Evolutionary conservation across 139 green algal genomes (phyloP), one percentile per base, ranked within the genome.

Genomic region (Prasinococcaceae sp.): DNA sequence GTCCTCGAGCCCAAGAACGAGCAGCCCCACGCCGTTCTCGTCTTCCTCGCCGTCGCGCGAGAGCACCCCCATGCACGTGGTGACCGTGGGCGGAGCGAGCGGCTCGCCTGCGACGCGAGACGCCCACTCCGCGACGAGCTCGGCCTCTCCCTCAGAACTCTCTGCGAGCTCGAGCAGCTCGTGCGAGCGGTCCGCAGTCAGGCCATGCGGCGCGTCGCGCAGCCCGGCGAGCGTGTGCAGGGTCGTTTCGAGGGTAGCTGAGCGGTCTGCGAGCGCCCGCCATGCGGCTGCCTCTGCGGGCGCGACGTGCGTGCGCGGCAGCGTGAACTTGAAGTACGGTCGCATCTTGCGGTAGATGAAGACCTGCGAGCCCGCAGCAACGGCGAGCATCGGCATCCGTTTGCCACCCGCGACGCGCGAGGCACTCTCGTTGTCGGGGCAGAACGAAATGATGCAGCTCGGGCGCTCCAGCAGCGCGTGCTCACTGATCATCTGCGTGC

Each of bases 281-380:
- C n/a, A n/a, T n/a, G n/a, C n/a, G n/a, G n/a, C n/a, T n/a, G n/a
- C n/a, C n/a, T n/a, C n/a, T n/a, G n/a, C n/a, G n/a, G n/a, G n/a
- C n/a, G n/a, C n/a, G n/a, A n/a, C n/a, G n/a, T n/a, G 8, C 22
- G 73, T 56, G 1, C 56, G 32, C 6, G 79, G 76, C 50, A 84
- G 36, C 29, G 66, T 66, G 56, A 84, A 82, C 63, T 84, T 84
- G 65, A 73, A 82, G 59, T 78, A 83, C 3, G 79, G 74, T 19
- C 76, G 47, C 36, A 86, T 63, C 43, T 78, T 81, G 17, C 72
- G 53, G 65, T 83, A 86, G 53, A 86, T 81, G 63, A 74, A 84
- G 9, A 86, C 65, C 59, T 80, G 51, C 2, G 55, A 41, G 12
- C 70, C 74, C 60, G 68, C 60, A 2, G 78, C 75, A 6, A 86